Conservation (phyloP, 106 monocot species). For the Acorus gramineus region DNA sequence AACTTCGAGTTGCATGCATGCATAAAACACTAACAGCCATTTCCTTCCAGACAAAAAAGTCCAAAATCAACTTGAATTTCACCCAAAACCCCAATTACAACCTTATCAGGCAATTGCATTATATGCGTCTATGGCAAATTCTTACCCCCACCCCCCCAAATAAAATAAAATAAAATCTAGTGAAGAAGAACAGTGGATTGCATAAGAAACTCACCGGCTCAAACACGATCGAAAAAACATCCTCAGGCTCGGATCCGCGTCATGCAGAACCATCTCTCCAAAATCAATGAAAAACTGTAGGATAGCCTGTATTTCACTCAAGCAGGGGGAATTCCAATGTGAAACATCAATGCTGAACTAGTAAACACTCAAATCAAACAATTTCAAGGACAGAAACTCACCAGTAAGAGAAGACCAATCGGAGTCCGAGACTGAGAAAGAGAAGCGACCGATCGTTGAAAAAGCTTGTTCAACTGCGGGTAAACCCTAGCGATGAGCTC, state of each 20-base stretch:
- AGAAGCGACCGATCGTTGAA: constrained; percentile 55
- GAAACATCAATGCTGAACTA: not conserved
- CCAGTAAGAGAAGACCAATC: constrained; percentile 62
- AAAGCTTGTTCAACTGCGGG: constrained; percentile 80
- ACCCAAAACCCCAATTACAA: too few relatives aligned
- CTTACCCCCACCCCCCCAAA: constrained; percentile 2
- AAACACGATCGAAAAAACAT: constrained; percentile 83
- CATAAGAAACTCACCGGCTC: constrained; percentile 43
- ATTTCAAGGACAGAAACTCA: not conserved
- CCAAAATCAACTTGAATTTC: not conserved
- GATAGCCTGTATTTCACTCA: constrained; percentile 40
- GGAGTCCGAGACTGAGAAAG: constrained; percentile 53
- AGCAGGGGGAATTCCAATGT: not conserved
- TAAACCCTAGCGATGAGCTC: constrained; percentile 74
- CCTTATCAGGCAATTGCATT: too few relatives aligned
- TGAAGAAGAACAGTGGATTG: not conserved
- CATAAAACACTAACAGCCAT: not conserved
- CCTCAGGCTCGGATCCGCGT: constrained; percentile 75
- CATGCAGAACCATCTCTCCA: constrained; percentile 87
- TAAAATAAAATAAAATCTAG: constrained; percentile 2
- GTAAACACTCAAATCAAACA: not conserved
- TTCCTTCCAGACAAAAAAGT: not conserved
- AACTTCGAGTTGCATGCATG: not conserved
- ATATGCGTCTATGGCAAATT: too few relatives aligned
- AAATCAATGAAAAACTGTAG: constrained; percentile 97